Evolutionary conservation across 768 basidiomycete species (phyloP).

Genomic region (Trametes coccinea): DNA sequence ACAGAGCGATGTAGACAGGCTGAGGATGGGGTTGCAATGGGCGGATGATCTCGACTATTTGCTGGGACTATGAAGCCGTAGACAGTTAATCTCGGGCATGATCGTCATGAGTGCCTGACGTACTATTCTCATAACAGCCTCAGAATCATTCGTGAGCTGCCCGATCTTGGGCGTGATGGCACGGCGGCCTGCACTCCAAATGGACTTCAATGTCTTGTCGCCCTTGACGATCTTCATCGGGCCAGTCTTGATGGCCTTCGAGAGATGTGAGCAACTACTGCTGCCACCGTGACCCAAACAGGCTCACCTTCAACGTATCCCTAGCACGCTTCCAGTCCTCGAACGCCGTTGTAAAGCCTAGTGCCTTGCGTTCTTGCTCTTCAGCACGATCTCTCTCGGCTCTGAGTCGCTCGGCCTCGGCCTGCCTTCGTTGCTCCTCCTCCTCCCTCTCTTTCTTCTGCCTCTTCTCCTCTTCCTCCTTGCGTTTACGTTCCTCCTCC

Average conservation of each 20-base stretch:
- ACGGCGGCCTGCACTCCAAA: slow-evolving; percentile 69
- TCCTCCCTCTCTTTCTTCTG: slow-evolving; percentile 34
- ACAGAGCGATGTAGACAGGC: slow-evolving; percentile 68
- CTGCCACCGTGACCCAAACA: background rate
- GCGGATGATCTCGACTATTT: slow-evolving; percentile 45
- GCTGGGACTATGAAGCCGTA: slow-evolving; percentile 35
- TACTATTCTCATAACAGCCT: slow-evolving; percentile 65
- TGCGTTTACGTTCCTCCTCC: slow-evolving; percentile 30
- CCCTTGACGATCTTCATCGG: slow-evolving; percentile 66
- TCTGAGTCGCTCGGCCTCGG: slow-evolving; percentile 29
- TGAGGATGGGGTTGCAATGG: slow-evolving; percentile 32
- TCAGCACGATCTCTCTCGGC: slow-evolving; percentile 35
- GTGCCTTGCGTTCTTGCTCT: slow-evolving; percentile 39
- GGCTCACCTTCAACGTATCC: slow-evolving; percentile 50
- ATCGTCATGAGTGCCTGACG: slow-evolving; percentile 28
- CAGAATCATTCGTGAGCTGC: slow-evolving; percentile 73
- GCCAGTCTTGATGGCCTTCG: slow-evolving; percentile 62
- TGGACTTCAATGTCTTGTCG: slow-evolving; percentile 51
- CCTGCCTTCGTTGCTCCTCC: slow-evolving; percentile 39
- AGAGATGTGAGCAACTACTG: slow-evolving; percentile 16
- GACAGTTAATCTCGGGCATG: slow-evolving; percentile 21
- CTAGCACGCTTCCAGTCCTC: slow-evolving; percentile 69
- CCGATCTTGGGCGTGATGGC: slow-evolving; percentile 86
- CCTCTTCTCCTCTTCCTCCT: slow-evolving; percentile 29
- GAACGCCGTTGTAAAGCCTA: slow-evolving; percentile 55